Base-by-base conservation (phyloP, 2,329 filamentous ascomycete species). In the Trichoderma atroviride region DNA sequence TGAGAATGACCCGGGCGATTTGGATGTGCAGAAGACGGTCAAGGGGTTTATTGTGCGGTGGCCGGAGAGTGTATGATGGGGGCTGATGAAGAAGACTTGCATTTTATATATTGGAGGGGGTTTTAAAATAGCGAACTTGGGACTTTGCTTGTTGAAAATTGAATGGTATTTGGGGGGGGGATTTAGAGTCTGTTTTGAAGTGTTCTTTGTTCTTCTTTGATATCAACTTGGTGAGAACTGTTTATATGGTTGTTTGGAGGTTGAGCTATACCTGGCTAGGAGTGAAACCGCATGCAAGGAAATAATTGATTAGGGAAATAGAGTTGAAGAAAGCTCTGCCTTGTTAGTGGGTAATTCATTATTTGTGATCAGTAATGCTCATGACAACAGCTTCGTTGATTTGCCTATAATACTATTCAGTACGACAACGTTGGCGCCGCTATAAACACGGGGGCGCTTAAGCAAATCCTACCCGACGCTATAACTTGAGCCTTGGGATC, bases 1-100 rank as follows among this genome's bases (percentile, higher is more conserved):
- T 80, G 92, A 94, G 75, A 87, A 94, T 74, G 94, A 97, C 77
- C 91, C 90, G 19, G 95, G 95, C 47, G 93, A 97, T 79, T 88
- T 95, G 80, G 86, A 89, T 72, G 83, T 97, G 69, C 87, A 93
- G 72, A 90, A 92, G 78, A 97, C 92, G 9, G 93, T 96, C 9
- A 94, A 91, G 74, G 92, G 92, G 24, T 96, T 92, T 79, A 85
- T 89, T 70, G 79, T 96, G 72, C 83, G 83, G 70, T 96, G 92
- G 92, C 82, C 85, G 0, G 78, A 78, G 67, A 76, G 78, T 59
- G 78, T n/a, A 10, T 68, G 56, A 61, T 47, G n/a, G n/a, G n/a
- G n/a, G n/a, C n/a, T n/a, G n/a, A 22, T 14, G 37, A 13, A 11
- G 43, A 55, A 29, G 61, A 43, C 43, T 53, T 53, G 55, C 47